A percentile compares a stretch with the other conserved stretches of the same genome.
These are phyloP conservation scores for Fusarium subglutinans DNA, from an alignment of 2,329 filamentous ascomycete species.

Conservation along the genomic window DNA sequence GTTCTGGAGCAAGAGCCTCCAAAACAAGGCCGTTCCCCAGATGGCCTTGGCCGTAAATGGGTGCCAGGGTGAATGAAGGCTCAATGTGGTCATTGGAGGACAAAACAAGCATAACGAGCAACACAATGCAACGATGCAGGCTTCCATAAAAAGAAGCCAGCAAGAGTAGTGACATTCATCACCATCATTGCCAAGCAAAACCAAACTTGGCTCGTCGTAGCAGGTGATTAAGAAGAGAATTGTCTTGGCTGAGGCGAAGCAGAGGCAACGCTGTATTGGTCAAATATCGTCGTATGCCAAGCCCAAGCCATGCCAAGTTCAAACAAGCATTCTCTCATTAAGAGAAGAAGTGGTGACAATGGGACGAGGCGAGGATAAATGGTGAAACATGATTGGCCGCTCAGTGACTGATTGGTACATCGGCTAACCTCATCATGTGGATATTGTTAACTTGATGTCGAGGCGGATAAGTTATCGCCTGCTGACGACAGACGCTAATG, in stretches of 20 bases:
- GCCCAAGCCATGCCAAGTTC: slow-evolving; percentile 34
- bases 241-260: slow-evolving; percentile 34
- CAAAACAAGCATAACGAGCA: slow-evolving; percentile 12
- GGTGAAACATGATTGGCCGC: slow-evolving; percentile 19
- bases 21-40: background rate
- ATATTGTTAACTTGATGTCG: slow-evolving; percentile 4
- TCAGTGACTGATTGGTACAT: slow-evolving; percentile 12
- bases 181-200: slow-evolving; percentile 17
- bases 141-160: slow-evolving; percentile 9
- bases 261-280: background rate
- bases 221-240: slow-evolving; percentile 21
- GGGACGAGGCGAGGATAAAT: background rate
- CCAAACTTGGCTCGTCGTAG: slow-evolving; percentile 15
- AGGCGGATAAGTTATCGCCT: slow-evolving; percentile 15
- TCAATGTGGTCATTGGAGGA: slow-evolving; percentile 5
- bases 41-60: background rate
- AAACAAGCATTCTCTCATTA: slow-evolving; percentile 28
- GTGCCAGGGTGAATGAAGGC: background rate
- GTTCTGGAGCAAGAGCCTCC: slow-evolving; percentile 23
- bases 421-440: slow-evolving; percentile 22
- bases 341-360: slow-evolving; percentile 1
- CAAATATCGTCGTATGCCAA: slow-evolving; percentile 29
- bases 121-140: background rate
- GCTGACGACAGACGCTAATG: slow-evolving; percentile 29
- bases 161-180: slow-evolving; percentile 15